phyloP scores from a whole-genome alignment of 208 protist genomes.

The Crithidia brevicula region DNA sequence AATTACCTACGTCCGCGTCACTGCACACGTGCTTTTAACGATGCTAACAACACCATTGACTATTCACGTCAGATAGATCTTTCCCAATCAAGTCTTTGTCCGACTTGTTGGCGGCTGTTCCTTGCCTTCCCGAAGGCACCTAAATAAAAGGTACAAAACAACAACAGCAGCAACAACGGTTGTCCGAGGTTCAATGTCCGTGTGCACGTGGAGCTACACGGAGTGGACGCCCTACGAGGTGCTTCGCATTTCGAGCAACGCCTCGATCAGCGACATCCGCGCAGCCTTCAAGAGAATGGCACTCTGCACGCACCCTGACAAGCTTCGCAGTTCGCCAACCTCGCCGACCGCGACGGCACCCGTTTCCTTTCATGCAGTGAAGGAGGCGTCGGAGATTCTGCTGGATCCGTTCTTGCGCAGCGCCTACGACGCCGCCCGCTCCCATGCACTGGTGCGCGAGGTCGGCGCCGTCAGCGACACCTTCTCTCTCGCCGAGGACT shows the following conservation, averaged over 20 bases:
- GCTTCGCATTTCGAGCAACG: slow-evolving; percentile 41
- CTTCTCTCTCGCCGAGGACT: slow-evolving; percentile 57
- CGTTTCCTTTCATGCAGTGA: slow-evolving; percentile 58
- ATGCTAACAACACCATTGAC: no score
- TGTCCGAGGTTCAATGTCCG: not conserved
- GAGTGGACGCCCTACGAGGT: slow-evolving; percentile 63
- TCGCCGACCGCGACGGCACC: not conserved
- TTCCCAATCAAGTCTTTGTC: no score
- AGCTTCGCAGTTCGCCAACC: slow-evolving; percentile 11
- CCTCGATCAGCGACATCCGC: slow-evolving; percentile 63
- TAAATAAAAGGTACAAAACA: no score
- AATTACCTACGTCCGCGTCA: no score
- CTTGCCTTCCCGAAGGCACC: no score
- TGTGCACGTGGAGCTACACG: slow-evolving; percentile 33
- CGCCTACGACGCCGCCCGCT: slow-evolving; percentile 49
- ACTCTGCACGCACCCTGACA: slow-evolving; percentile 79
- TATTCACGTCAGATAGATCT: no score
- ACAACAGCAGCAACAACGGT: no score
- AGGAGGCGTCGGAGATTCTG: slow-evolving; percentile 70
- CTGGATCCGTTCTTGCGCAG: slow-evolving; percentile 62
- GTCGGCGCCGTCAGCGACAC: slow-evolving; percentile 67
- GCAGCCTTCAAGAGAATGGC: slow-evolving; percentile 68
- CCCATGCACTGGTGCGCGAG: slow-evolving; percentile 42
- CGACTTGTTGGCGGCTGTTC: no score
- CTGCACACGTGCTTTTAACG: no score